Evolutionary conservation across 345 rosid species (phyloP).

Genomic region (Aethionema arabicum): DNA sequence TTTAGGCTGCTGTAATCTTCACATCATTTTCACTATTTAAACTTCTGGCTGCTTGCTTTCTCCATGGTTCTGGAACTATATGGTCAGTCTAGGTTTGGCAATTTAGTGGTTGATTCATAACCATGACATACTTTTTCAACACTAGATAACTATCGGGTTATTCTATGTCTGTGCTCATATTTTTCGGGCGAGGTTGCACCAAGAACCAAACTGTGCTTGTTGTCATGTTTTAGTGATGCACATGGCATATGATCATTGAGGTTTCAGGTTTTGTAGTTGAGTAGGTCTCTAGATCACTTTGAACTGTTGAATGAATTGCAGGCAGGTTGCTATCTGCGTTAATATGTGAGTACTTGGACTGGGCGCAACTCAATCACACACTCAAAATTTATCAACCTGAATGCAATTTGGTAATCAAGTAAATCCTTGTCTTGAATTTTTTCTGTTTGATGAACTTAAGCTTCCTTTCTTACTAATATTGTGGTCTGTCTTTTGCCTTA

Average conservation of each 20-base stretch:
- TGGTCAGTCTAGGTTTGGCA: not conserved
- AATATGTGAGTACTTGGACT: constrained; percentile 89
- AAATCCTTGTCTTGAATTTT: constrained; percentile 26
- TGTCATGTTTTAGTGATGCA: not conserved
- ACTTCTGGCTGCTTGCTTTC: not conserved
- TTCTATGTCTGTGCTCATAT: not conserved
- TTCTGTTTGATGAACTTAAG: not conserved
- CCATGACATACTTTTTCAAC: not conserved
- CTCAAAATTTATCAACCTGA: constrained; percentile 90
- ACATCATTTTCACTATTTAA: not conserved
- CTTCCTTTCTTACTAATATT: not conserved
- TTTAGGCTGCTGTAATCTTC: not conserved
- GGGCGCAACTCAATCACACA: constrained; percentile 91
- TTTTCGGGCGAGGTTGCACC: no score
- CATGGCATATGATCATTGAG: constrained; percentile 1
- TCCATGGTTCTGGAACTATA: not conserved
- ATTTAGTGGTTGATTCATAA: no score
- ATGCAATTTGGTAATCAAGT: constrained; percentile 90
- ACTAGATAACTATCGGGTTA: not conserved
- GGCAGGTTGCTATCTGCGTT: constrained; percentile 86
- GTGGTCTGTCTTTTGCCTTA: constrained; percentile 6
- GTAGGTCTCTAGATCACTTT: constrained; percentile 8
- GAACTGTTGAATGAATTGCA: constrained; percentile 39
- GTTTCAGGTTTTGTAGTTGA: constrained; percentile 10
- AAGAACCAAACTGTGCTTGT: not conserved